Conservation (phyloP, 371 early-diverging fungal species). For the Mycotypha africana region DNA sequence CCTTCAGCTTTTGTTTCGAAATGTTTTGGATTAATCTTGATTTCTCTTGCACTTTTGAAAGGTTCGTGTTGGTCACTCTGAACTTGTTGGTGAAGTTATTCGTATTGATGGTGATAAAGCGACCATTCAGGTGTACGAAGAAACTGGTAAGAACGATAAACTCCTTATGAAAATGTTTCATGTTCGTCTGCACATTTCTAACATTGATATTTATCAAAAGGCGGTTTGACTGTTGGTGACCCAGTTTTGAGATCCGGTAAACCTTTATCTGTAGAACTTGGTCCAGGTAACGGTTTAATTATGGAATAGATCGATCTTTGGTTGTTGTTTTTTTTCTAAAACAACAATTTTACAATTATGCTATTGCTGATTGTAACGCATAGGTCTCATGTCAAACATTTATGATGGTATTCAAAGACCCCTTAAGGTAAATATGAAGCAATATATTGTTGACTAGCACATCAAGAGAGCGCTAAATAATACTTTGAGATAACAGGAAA, state of each 20-base stretch:
- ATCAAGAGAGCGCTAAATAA: conserved; percentile 69
- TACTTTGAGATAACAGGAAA: conserved; percentile 55
- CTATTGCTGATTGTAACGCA: background rate
- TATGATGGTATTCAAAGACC: conserved; percentile 99
- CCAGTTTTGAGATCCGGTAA: conserved; percentile 97
- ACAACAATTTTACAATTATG: too few relatives aligned
- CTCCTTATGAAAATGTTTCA: background rate
- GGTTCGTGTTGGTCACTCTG: conserved; percentile 98
- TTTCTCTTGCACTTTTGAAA: conserved; percentile 16
- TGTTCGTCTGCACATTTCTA: background rate
- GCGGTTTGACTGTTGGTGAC: conserved; percentile 99
- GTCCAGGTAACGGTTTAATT: conserved; percentile 96
- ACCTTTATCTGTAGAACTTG: conserved; percentile 99
- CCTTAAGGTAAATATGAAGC: conserved; percentile 53
- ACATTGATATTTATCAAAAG: too few relatives aligned
- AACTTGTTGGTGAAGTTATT: conserved; percentile 99
- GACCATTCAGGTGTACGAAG: conserved; percentile 99
- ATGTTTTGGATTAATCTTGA: background rate
- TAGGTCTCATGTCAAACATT: conserved; percentile 95
- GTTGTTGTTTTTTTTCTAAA: conserved; percentile 1
- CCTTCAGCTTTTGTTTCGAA: background rate
- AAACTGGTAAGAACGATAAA: conserved; percentile 94
- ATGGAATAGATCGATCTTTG: conserved; percentile 4
- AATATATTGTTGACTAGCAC: background rate
- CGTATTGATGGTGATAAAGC: conserved; percentile 99